Conservation (phyloP, 2,329 filamentous ascomycete species). For the Hirsutella rhossiliensis region DNA sequence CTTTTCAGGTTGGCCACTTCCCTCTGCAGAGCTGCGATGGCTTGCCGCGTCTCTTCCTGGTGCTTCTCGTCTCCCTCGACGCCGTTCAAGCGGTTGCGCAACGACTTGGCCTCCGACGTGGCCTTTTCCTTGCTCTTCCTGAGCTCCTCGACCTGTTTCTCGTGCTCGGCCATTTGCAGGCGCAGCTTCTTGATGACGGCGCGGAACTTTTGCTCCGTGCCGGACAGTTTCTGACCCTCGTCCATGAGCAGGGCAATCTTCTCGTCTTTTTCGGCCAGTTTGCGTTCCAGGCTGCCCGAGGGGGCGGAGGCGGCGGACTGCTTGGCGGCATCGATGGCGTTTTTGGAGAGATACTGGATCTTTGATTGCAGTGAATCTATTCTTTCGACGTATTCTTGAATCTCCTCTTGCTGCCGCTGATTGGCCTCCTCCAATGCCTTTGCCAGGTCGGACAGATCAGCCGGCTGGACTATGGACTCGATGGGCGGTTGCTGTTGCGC, state of each 20-base stretch:
- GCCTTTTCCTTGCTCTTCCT: conserved; percentile 48
- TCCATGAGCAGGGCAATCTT: conserved; percentile 83
- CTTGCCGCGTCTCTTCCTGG: conserved; percentile 35
- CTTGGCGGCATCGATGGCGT: conserved; percentile 65
- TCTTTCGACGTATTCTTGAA: conserved; percentile 71
- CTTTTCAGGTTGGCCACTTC: conserved; percentile 30
- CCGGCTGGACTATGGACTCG: not conserved
- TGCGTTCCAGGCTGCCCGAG: conserved; percentile 58
- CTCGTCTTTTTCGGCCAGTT: conserved; percentile 79
- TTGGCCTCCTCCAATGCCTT: conserved; percentile 14
- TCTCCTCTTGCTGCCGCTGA: conserved; percentile 58
- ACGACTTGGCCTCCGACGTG: conserved; percentile 31
- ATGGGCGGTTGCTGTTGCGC: not conserved
- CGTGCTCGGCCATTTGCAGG: conserved; percentile 50
- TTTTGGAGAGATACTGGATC: conserved; percentile 73
- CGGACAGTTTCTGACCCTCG: conserved; percentile 81
- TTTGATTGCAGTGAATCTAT: conserved; percentile 91
- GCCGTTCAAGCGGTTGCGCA: conserved; percentile 35
- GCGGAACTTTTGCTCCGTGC: conserved; percentile 74
- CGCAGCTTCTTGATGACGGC: conserved; percentile 73
- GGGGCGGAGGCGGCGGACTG: conserved; percentile 50
- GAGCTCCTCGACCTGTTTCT: conserved; percentile 50
- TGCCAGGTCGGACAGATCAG: conserved; percentile 1
- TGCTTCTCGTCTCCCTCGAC: conserved; percentile 43
- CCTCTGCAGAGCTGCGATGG: conserved; percentile 35